These are phyloP conservation scores for Vachellia collinsii DNA, from an alignment of 306 rosid species.

Conservation along the genomic window DNA sequence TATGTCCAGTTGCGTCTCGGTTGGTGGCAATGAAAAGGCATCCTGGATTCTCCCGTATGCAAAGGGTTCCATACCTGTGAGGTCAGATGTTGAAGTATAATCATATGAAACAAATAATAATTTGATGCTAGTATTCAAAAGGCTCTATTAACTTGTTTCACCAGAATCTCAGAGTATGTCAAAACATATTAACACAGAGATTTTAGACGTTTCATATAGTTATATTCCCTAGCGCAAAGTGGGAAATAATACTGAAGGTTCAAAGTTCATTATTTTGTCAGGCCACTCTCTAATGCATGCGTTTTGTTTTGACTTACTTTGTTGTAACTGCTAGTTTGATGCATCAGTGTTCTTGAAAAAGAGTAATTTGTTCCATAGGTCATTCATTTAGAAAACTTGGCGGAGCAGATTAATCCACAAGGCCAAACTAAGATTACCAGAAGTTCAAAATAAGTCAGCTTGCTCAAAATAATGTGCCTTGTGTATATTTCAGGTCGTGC, in stretches of 20 bases:
- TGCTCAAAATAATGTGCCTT: background rate
- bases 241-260: background rate
- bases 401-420: background rate
- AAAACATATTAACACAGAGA: background rate
- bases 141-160: too few relatives aligned
- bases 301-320: slow-evolving; percentile 9
- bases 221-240: background rate
- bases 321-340: background rate
- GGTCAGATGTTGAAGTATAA: too few relatives aligned
- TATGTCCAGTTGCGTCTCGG: slow-evolving; percentile 45
- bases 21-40: slow-evolving; percentile 95
- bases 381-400: slow-evolving; percentile 9
- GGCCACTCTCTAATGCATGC: background rate
- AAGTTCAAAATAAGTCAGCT: too few relatives aligned
- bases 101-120: too few relatives aligned
- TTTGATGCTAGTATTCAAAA: too few relatives aligned
- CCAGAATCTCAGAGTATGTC: too few relatives aligned
- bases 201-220: too few relatives aligned
- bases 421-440: slow-evolving; percentile 21
- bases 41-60: slow-evolving; percentile 94
- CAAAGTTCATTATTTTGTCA: background rate
- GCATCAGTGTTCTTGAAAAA: background rate
- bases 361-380: slow-evolving; percentile 17
- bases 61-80: slow-evolving; percentile 85
- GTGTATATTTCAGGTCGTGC: slow-evolving; percentile 20